A percentile compares a stretch with the other conserved stretches of the same genome.
Conservation (phyloP, 2,329 filamentous ascomycete genomes). For the Fusarium sp. region DNA sequence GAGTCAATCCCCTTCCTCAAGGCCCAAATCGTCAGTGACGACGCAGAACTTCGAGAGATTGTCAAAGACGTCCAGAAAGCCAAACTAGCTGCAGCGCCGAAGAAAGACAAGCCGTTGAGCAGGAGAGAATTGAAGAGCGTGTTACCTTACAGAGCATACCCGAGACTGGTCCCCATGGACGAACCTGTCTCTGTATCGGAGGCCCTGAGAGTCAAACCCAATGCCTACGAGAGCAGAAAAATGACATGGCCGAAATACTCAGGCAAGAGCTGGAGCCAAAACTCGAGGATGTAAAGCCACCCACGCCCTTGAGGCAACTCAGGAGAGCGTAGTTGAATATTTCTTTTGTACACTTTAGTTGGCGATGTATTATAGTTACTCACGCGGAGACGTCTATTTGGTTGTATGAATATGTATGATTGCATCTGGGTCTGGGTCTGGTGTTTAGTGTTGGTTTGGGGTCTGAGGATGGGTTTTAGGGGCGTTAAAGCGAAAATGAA, state of each 20-base stretch:
- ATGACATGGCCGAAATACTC: conserved; percentile 39
- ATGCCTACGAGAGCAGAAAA: conserved; percentile 34
- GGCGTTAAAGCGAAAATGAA: conserved; percentile 15
- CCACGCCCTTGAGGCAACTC: background rate
- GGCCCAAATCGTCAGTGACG: conserved; percentile 82
- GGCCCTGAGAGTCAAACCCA: conserved; percentile 40
- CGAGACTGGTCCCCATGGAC: conserved; percentile 47
- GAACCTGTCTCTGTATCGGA: conserved; percentile 50
- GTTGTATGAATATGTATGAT: conserved; percentile 24
- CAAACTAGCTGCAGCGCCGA: conserved; percentile 24
- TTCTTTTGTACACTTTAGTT: conserved; percentile 9
- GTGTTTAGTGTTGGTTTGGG: conserved; percentile 17
- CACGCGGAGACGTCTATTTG: background rate
- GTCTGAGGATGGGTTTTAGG: background rate
- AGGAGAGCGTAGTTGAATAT: background rate
- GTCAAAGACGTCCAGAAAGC: conserved; percentile 66
- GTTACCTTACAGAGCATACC: conserved; percentile 50
- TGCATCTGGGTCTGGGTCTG: conserved; percentile 19
- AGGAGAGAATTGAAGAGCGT: conserved; percentile 43
- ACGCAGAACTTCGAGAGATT: conserved; percentile 78
- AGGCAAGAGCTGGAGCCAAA: conserved; percentile 38
- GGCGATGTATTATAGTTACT: conserved; percentile 13
- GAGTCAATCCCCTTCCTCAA: conserved; percentile 72
- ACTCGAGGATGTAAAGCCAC: conserved; percentile 37
- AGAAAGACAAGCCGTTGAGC: conserved; percentile 38